Conservation (phyloP, 2,329 filamentous ascomycete genomes). For the Fusarium hainanense region DNA sequence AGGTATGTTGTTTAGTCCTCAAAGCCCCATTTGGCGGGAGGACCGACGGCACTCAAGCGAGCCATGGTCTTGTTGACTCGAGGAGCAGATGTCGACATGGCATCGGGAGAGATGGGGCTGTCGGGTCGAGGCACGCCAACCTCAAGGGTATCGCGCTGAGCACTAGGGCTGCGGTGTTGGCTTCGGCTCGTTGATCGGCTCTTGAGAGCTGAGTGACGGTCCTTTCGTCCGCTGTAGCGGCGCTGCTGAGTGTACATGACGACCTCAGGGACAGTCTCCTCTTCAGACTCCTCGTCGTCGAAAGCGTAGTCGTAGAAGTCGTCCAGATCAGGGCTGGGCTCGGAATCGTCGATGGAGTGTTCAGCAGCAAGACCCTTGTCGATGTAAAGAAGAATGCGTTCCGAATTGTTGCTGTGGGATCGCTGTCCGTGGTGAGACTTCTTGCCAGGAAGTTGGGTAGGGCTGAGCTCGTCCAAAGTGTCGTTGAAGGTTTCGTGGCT, state of each 20-base stretch:
- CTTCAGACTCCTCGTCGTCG: conserved; percentile 44
- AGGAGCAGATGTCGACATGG: conserved; percentile 45
- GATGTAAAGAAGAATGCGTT: conserved; percentile 47
- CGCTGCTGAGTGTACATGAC: conserved; percentile 32
- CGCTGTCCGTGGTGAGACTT: conserved; percentile 22
- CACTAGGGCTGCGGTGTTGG: conserved; percentile 3
- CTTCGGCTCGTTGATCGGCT: conserved; percentile 27
- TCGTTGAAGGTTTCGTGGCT: conserved; percentile 20
- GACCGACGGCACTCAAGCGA: conserved; percentile 51
- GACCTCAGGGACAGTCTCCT: conserved; percentile 33
- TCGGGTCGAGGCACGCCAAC: conserved; percentile 55
- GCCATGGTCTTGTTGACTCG: conserved; percentile 54
- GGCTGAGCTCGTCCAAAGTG: not conserved
- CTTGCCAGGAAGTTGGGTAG: conserved; percentile 19
- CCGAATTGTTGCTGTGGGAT: conserved; percentile 23
- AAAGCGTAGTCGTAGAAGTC: conserved; percentile 55
- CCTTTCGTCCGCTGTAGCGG: conserved; percentile 15
- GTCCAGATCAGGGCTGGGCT: conserved; percentile 53
- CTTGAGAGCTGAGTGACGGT: conserved; percentile 22
- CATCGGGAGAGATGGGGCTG: conserved; percentile 53
- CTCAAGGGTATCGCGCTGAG: conserved; percentile 26
- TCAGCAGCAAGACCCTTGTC: conserved; percentile 44
- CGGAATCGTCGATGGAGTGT: conserved; percentile 42
- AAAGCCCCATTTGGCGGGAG: conserved; percentile 36
- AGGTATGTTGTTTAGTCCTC: conserved; percentile 36